These are phyloP conservation scores for Fusarium lateritium DNA, from an alignment of 2,329 filamentous ascomycete genomes.

Conservation along the genomic window DNA sequence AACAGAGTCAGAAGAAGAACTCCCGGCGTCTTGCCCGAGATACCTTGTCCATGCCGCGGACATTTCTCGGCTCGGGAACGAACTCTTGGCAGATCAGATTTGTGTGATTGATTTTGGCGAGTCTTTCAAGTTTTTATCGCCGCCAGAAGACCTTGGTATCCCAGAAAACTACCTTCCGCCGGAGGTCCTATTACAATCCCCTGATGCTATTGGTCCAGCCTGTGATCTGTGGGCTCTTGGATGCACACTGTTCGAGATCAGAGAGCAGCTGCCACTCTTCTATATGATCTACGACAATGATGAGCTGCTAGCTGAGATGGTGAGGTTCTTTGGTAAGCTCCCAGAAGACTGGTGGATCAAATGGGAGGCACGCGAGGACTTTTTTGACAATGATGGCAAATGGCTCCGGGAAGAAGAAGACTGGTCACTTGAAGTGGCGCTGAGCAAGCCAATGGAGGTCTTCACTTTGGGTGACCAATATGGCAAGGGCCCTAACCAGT, in stretches of 20 bases:
- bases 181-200: conserved; percentile 46
- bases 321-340: conserved; percentile 51
- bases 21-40: conserved; percentile 34
- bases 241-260: conserved; percentile 54
- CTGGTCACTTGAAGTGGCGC: conserved; percentile 17
- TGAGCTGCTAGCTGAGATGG: conserved; percentile 50
- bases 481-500: not conserved
- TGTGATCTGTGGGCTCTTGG: conserved; percentile 55
- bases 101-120: conserved; percentile 48
- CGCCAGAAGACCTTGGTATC: conserved; percentile 45
- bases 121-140: conserved; percentile 31
- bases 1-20: conserved; percentile 12
- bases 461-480: not conserved
- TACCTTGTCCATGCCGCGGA: conserved; percentile 45
- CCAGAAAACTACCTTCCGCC: conserved; percentile 51
- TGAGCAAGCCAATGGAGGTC: conserved; percentile 8
- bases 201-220: conserved; percentile 23
- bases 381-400: conserved; percentile 41
- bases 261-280: conserved; percentile 50
- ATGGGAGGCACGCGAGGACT: conserved; percentile 45
- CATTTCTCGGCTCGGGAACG: not conserved
- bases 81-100: conserved; percentile 36
- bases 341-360: conserved; percentile 51
- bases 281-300: conserved; percentile 49
- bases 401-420: conserved; percentile 11